Conservation (phyloP, 2,329 filamentous ascomycete genomes). For the Drechmeria coniospora region DNA sequence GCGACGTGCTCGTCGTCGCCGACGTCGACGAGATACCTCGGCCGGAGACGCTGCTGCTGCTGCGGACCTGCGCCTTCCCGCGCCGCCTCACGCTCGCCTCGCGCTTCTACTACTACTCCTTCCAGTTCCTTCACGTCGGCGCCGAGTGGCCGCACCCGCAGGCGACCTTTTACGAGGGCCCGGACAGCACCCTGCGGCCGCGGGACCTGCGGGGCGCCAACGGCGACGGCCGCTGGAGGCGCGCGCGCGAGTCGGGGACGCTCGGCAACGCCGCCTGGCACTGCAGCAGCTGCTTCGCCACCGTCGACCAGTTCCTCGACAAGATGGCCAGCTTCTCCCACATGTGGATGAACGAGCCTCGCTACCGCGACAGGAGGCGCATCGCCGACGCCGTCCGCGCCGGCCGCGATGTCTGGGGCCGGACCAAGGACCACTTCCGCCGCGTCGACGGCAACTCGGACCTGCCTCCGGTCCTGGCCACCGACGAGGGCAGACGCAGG, state of each 20-base stretch:
- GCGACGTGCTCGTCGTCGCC: constrained; percentile 43
- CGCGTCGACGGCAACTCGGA: constrained; percentile 34
- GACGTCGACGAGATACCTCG: constrained; percentile 48
- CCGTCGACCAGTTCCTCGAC: constrained; percentile 35
- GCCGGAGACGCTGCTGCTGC: constrained; percentile 29
- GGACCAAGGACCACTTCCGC: constrained; percentile 29
- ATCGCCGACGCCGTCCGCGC: constrained; percentile 35
- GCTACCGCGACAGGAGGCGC: constrained; percentile 28
- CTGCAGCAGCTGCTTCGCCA: constrained; percentile 45
- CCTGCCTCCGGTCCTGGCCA: constrained; percentile 31
- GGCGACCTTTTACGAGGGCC: constrained; percentile 34
- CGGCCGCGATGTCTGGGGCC: constrained; percentile 39
- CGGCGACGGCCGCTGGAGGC: constrained; percentile 21
- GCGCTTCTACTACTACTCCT: constrained; percentile 42
- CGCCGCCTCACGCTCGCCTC: constrained; percentile 35
- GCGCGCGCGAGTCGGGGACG: constrained; percentile 25
- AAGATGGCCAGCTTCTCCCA: constrained; percentile 44
- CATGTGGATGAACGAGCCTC: constrained; percentile 31
- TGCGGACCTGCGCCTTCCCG: constrained; percentile 36
- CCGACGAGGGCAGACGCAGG: constrained; percentile 15
- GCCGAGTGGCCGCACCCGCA: constrained; percentile 41
- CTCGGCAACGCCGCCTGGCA: constrained; percentile 42
- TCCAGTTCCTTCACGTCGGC: constrained; percentile 30
- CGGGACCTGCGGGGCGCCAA: constrained; percentile 35
- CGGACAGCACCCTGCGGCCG: constrained; percentile 30